Evolutionary conservation across 2,329 filamentous ascomycete genomes (phyloP).

Genomic region (Cordyceps cateniannulata): DNA sequence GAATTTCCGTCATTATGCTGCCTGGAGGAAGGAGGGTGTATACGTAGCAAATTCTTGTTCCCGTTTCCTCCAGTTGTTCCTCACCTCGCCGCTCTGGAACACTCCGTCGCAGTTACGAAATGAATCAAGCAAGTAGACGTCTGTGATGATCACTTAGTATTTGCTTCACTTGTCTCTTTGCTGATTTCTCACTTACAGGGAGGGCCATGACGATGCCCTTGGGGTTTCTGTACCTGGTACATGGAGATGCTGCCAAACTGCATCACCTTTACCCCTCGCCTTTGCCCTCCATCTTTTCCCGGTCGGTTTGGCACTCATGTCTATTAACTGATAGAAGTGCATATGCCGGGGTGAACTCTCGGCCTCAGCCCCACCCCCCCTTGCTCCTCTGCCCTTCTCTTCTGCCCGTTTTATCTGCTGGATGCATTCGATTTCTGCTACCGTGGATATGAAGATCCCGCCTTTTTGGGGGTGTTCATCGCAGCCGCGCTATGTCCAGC

Average conservation of each 20-base stretch:
- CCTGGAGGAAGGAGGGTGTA: not conserved
- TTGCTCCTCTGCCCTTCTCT: not conserved
- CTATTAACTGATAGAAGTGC: no score
- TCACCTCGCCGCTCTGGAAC: not conserved
- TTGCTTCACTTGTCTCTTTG: not conserved
- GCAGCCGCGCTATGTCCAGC: not conserved
- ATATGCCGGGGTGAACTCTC: not conserved
- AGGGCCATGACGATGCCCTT: not conserved
- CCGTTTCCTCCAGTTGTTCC: not conserved
- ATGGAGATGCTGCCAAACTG: not conserved
- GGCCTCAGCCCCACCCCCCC: not conserved
- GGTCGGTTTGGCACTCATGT: not conserved
- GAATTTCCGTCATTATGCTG: not conserved
- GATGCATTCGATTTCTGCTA: not conserved
- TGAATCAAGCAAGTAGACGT: not conserved
- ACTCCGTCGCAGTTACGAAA: not conserved
- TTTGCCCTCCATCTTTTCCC: not conserved
- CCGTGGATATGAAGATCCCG: not conserved
- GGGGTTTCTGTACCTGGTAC: not conserved
- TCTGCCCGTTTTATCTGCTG: not conserved
- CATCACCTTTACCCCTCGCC: no score
- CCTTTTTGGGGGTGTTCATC: not conserved
- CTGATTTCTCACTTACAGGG: not conserved
- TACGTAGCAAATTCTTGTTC: not conserved
- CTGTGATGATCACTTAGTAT: not conserved